phyloP scores from a whole-genome alignment of 108 stramenopile species.

The Cyclotella kingstonii region DNA sequence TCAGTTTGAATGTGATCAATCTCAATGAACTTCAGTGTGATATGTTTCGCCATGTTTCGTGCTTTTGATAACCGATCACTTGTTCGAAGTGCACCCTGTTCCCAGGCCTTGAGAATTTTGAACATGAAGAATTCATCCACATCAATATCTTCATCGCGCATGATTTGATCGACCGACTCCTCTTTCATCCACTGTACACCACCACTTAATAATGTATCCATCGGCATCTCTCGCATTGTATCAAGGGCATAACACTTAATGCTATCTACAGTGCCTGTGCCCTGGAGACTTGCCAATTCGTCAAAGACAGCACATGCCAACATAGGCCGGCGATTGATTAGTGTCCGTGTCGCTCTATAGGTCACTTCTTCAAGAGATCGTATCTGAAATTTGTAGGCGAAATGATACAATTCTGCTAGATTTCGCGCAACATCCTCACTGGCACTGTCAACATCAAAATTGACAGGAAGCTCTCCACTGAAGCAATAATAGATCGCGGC shows the following conservation, averaged over 20 bases:
- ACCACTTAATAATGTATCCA: conserved; percentile 41
- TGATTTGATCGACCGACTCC: conserved; percentile 37
- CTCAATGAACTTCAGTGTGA: conserved; percentile 57
- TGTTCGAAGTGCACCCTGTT: conserved; percentile 13
- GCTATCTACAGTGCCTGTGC: conserved; percentile 23
- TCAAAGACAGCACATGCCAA: conserved; percentile 69
- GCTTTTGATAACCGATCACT: conserved; percentile 14
- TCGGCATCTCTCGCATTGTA: conserved; percentile 45
- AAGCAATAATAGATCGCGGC: conserved; percentile 59
- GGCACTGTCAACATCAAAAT: conserved; percentile 39
- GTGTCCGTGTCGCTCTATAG: conserved; percentile 38
- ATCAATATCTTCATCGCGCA: conserved; percentile 50
- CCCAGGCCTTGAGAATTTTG: conserved; percentile 58
- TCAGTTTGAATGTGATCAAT: conserved; percentile 40
- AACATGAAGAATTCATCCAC: conserved; percentile 67
- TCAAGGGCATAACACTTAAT: conserved; percentile 45
- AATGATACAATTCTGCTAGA: conserved; percentile 52
- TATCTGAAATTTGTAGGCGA: conserved; percentile 50
- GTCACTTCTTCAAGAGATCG: conserved; percentile 36
- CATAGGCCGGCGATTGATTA: conserved; percentile 45
- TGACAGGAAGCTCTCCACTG: conserved; percentile 42
- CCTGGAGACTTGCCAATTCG: conserved; percentile 52
- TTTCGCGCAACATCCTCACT: conserved; percentile 45
- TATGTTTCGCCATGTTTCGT: conserved; percentile 27
- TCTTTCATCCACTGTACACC: conserved; percentile 57